These are phyloP conservation scores for Saitozyma sp. DNA, from an alignment of 768 basidiomycete species.

Conservation along the genomic window DNA sequence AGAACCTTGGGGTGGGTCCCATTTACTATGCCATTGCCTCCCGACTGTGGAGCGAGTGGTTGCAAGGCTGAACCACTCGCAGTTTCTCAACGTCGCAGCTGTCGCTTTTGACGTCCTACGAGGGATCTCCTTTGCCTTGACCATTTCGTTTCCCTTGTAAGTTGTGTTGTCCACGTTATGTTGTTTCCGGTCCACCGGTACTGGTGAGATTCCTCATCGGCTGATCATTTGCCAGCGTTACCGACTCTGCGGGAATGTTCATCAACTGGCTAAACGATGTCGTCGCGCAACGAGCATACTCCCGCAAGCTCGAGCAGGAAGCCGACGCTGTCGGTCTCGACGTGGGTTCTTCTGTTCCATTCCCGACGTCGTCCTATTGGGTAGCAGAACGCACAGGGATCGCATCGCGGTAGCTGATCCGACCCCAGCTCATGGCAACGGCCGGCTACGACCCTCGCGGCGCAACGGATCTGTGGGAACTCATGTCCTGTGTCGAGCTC, in stretches of 20 bases:
- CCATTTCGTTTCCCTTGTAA: constrained; percentile 56
- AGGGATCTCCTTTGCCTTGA: constrained; percentile 55
- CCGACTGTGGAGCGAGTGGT: too few relatives aligned
- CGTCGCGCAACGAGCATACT: constrained; percentile 55
- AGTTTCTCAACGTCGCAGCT: constrained; percentile 55
- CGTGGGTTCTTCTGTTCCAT: constrained; percentile 31
- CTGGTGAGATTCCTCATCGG: not conserved
- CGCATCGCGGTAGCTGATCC: not conserved
- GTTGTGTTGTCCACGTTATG: constrained; percentile 2
- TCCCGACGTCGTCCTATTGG: not conserved
- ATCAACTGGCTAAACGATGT: constrained; percentile 55
- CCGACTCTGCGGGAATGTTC: constrained; percentile 53
- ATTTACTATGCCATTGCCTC: not conserved
- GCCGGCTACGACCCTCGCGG: constrained; percentile 57
- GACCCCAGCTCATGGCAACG: constrained; percentile 54
- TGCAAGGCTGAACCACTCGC: constrained; percentile 10
- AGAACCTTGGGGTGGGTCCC: constrained; percentile 53
- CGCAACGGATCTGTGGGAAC: constrained; percentile 55
- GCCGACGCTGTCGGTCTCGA: constrained; percentile 56
- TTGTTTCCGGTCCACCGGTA: not conserved
- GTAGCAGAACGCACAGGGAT: not conserved
- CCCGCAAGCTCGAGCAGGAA: constrained; percentile 56
- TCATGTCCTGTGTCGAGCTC: constrained; percentile 55
- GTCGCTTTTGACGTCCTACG: constrained; percentile 57
- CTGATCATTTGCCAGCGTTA: constrained; percentile 36